A percentile compares a stretch with the other conserved stretches of the same genome.
phyloP scores from a whole-genome alignment of 805 yeast species.

The Candida sithepensis region DNA sequence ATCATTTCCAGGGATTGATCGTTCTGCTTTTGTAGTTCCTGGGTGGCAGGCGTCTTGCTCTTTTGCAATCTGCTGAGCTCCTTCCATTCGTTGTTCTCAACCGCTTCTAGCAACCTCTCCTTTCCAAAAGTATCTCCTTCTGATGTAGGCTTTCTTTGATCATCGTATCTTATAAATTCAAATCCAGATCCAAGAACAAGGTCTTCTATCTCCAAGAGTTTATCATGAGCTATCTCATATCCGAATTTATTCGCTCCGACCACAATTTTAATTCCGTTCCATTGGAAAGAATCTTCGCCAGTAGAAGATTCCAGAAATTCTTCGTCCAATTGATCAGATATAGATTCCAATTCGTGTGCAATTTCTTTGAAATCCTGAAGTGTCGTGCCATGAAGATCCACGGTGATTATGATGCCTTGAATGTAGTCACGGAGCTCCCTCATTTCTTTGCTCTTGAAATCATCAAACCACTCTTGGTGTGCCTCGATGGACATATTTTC shows the following conservation, averaged over 20 bases:
- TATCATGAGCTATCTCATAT: constrained; percentile 2
- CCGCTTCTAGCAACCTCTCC: constrained; percentile 36
- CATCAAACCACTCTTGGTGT: constrained; percentile 33
- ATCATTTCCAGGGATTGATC: neutral
- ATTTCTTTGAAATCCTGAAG: constrained; percentile 8
- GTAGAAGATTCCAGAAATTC: constrained; percentile 20
- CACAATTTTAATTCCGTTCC: constrained; percentile 35
- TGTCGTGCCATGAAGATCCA: constrained; percentile 22
- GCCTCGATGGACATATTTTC: constrained; percentile 26
- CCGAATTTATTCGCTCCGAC: constrained; percentile 27
- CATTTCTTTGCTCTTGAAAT: constrained; percentile 36
- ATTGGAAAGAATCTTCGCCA: constrained; percentile 19
- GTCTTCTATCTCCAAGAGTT: constrained; percentile 36
- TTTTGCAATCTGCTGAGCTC: constrained; percentile 15
- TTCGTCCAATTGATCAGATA: constrained; percentile 17
- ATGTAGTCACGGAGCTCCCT: constrained; percentile 42
- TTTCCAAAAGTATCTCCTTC: constrained; percentile 36
- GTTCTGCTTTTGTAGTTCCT: neutral
- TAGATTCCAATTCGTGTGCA: constrained; percentile 18
- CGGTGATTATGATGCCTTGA: constrained; percentile 43
- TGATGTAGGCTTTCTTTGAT: constrained; percentile 31
- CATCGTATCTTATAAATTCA: constrained; percentile 37
- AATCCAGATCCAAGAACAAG: constrained; percentile 35
- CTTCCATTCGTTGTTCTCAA: constrained; percentile 44
- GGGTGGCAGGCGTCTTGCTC: neutral